A percentile compares a stretch with the other conserved stretches of the same genome.
Conservation (phyloP, 805 yeast genomes). For the Saturnispora halmiae region DNA sequence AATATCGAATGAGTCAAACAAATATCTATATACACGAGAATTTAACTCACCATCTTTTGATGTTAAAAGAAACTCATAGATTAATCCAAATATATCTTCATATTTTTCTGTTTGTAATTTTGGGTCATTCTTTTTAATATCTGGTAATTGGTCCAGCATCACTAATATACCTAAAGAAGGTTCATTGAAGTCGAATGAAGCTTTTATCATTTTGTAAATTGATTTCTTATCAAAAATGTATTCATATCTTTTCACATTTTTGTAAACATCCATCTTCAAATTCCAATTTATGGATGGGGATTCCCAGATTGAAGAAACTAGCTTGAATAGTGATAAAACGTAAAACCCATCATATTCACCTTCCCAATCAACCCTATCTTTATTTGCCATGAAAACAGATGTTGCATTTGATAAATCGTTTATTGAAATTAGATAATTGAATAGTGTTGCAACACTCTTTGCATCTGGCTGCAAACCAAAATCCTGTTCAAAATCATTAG, state of each 20-base stretch:
- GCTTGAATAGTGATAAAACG: slow-evolving; percentile 21
- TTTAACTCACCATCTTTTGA: slow-evolving; percentile 31
- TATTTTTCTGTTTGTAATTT: slow-evolving; percentile 17
- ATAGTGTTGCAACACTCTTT: slow-evolving; percentile 28
- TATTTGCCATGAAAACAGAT: slow-evolving; percentile 9
- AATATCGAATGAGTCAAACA: slow-evolving; percentile 45
- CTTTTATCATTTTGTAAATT: slow-evolving; percentile 30
- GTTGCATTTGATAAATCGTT: slow-evolving; percentile 10
- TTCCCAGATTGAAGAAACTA: slow-evolving; percentile 19
- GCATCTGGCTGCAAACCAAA: slow-evolving; percentile 30
- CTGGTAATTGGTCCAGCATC: slow-evolving; percentile 16
- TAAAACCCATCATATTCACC: slow-evolving; percentile 26
- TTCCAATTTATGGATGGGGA: slow-evolving; percentile 14
- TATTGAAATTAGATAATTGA: slow-evolving; percentile 20
- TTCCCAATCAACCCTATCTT: slow-evolving; percentile 39
- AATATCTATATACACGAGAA: slow-evolving; percentile 48
- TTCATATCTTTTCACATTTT: slow-evolving; percentile 35
- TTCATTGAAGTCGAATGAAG: slow-evolving; percentile 11
- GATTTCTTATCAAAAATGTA: slow-evolving; percentile 31
- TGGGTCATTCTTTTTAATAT: slow-evolving; percentile 29
- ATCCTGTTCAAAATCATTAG: slow-evolving; percentile 25
- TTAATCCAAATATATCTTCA: slow-evolving; percentile 15
- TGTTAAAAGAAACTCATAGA: slow-evolving; percentile 10
- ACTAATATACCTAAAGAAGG: slow-evolving; percentile 13
- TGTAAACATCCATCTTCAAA: slow-evolving; percentile 28